A percentile compares a stretch with the other conserved stretches of the same genome.
Evolutionary conservation across 1,284 basidiomycete species (phyloP).

Genomic region (Cystobasidium sp.): DNA sequence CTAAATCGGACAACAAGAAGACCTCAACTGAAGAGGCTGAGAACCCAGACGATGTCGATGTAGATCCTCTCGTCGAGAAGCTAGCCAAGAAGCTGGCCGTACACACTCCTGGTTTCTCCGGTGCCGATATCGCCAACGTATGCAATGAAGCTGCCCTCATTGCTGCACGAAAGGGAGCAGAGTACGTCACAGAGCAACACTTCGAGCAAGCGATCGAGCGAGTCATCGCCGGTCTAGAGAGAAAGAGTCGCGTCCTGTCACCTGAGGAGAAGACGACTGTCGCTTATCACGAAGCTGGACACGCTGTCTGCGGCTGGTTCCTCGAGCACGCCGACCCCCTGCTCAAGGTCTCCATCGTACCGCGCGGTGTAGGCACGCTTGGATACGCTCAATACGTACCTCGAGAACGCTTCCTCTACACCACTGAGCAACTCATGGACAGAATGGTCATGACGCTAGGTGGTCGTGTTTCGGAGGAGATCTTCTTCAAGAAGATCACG

Average conservation of each 20-base stretch:
- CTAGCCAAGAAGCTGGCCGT: constrained; percentile 92
- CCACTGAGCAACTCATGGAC: constrained; percentile 91
- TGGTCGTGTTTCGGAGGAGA: constrained; percentile 95
- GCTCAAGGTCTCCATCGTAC: constrained; percentile 85
- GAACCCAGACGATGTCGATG: constrained; percentile 50
- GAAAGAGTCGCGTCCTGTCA: constrained; percentile 90
- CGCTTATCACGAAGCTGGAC: constrained; percentile 98
- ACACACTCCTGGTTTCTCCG: constrained; percentile 95
- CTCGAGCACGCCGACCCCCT: constrained; percentile 95
- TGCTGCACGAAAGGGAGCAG: constrained; percentile 82
- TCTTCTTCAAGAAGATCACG: constrained; percentile 96
- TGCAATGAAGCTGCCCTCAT: constrained; percentile 97
- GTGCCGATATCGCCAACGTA: constrained; percentile 98
- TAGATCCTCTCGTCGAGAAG: constrained; percentile 65
- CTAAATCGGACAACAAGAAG: constrained; percentile 19
- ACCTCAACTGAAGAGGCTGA: constrained; percentile 40
- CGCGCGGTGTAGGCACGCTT: constrained; percentile 90
- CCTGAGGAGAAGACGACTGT: constrained; percentile 98
- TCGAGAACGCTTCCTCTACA: constrained; percentile 92
- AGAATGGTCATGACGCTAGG: constrained; percentile 99
- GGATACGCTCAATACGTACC: constrained; percentile 85
- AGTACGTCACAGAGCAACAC: constrained; percentile 79
- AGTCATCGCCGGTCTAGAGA: constrained; percentile 94
- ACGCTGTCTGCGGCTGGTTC: constrained; percentile 98
- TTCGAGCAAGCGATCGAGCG: constrained; percentile 98